Evolutionary conservation across 768 basidiomycete genomes (phyloP).

Genomic region (Russula earlei): DNA sequence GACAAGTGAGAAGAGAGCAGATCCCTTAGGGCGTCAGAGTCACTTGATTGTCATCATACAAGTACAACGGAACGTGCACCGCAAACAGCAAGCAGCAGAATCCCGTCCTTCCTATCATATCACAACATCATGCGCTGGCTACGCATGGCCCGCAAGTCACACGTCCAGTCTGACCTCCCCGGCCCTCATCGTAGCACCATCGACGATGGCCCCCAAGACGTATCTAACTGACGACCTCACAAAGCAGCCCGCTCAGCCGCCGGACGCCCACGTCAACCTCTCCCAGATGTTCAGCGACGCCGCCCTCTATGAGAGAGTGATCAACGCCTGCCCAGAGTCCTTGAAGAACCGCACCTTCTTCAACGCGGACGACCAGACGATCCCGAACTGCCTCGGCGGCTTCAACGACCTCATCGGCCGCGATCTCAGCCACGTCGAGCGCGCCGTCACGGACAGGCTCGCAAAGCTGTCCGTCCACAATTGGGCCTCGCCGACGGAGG

Average conservation of each 20-base stretch:
- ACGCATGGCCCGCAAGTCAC: background rate
- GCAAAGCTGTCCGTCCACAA: slow-evolving; percentile 33
- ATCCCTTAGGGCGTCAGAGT: too few relatives aligned
- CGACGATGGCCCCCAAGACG: background rate
- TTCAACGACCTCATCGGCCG: slow-evolving; percentile 37
- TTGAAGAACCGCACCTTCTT: background rate
- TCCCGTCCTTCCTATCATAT: background rate
- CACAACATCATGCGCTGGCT: slow-evolving; percentile 10
- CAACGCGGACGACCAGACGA: background rate
- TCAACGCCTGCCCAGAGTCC: slow-evolving; percentile 17
- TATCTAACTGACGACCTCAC: slow-evolving; percentile 2
- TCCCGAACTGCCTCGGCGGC: slow-evolving; percentile 25
- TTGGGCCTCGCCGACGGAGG: slow-evolving; percentile 23
- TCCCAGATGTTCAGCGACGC: slow-evolving; percentile 33
- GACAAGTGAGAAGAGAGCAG: too few relatives aligned
- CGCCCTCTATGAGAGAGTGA: slow-evolving; percentile 30
- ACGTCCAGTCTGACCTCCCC: background rate
- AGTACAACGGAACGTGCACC: too few relatives aligned
- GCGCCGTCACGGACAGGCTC: slow-evolving; percentile 28
- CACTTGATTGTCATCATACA: too few relatives aligned
- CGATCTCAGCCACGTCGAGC: slow-evolving; percentile 31
- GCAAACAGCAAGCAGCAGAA: too few relatives aligned
- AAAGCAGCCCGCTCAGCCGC: background rate
- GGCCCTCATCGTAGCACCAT: background rate
- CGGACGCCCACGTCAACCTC: slow-evolving; percentile 22